phyloP scores from a whole-genome alignment of 257 asterid species.

The Vinca minor region DNA sequence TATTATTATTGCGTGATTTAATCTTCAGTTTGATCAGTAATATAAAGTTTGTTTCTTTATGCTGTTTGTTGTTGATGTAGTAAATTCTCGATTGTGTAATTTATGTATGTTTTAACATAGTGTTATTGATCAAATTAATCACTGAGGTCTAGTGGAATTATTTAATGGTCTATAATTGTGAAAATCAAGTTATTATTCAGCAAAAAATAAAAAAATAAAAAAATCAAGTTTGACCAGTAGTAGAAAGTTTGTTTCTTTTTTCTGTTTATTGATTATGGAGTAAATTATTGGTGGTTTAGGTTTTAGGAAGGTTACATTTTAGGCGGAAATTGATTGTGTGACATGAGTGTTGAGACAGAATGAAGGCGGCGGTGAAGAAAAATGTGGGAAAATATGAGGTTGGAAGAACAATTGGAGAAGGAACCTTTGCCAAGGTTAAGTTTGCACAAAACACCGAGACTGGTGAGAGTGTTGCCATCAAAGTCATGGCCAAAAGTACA shows the following conservation, averaged over 20 bases:
- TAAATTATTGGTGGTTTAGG: neutral
- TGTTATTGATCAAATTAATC: neutral
- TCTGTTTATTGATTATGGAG: neutral
- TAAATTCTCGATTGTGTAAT: no score
- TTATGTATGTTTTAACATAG: neutral
- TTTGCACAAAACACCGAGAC: constrained; percentile 66
- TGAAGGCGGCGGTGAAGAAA: constrained; percentile 52
- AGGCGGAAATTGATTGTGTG: constrained; percentile 12
- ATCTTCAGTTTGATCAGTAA: no score
- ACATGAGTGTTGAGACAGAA: constrained; percentile 30
- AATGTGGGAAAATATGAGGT: constrained; percentile 80
- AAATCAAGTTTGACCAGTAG: neutral
- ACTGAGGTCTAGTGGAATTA: neutral
- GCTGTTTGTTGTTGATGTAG: no score
- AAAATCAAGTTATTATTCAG: neutral
- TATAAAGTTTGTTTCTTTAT: no score
- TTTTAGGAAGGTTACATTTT: neutral
- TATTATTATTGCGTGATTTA: no score
- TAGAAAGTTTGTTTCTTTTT: no score
- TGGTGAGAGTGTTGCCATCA: constrained; percentile 74
- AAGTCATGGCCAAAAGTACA: constrained; percentile 76
- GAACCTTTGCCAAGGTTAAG: constrained; percentile 91
- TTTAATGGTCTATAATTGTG: neutral
- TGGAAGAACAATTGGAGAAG: constrained; percentile 86
- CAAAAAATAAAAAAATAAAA: no score